A percentile compares a stretch with the other conserved stretches of the same genome.
Conservation (phyloP, 305 asterid species). For the Rubia balearica region DNA sequence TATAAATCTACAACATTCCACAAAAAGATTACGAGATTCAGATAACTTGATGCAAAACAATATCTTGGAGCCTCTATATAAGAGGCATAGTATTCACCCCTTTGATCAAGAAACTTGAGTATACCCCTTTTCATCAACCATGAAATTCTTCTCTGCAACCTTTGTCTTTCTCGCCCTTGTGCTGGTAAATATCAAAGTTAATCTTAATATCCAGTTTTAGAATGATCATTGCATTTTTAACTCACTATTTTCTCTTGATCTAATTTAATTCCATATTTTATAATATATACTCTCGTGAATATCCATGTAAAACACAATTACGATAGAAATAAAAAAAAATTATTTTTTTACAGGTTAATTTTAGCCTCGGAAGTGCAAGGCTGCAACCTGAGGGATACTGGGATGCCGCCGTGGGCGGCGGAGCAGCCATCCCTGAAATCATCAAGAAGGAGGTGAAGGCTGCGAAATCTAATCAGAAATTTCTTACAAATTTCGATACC, state of each 20-base stretch:
- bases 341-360: background rate
- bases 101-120: too few species aligned
- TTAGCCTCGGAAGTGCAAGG: background rate
- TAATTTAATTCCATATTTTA: too few species aligned
- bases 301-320: too few species aligned
- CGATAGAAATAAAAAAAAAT: background rate
- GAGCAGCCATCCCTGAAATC: slow-evolving; percentile 8
- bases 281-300: too few species aligned
- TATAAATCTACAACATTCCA: too few species aligned
- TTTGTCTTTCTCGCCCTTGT: background rate
- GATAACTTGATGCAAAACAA: too few species aligned
- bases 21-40: too few species aligned
- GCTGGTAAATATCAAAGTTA: background rate
- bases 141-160: background rate
- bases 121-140: background rate
- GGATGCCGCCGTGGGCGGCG: slow-evolving; percentile 1
- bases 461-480: background rate
- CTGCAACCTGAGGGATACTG: background rate
- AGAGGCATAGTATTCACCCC: background rate
- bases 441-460: background rate
- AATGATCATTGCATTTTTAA: too few species aligned
- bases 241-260: too few species aligned
- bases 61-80: background rate
- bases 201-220: background rate
- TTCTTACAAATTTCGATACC: slow-evolving; percentile 30